Percentiles rank a stretch among this genome's conserved stretches.
Conservation (phyloP, 768 basidiomycete species). For the Leucosporidium scottii region DNA sequence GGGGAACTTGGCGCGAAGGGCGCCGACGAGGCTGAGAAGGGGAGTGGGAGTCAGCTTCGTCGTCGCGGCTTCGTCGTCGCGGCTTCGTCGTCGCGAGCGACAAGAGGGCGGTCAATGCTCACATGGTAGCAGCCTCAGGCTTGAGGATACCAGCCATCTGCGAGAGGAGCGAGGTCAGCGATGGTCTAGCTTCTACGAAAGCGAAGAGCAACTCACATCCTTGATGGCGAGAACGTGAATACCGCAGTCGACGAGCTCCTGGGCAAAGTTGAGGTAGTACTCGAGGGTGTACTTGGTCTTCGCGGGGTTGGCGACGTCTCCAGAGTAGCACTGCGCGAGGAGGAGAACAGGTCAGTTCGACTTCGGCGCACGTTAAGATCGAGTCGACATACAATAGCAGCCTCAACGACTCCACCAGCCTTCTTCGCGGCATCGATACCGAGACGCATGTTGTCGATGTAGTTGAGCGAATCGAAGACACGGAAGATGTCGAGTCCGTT, state of each 20-base stretch:
- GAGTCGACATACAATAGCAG: conserved; percentile 40
- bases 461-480: conserved; percentile 98
- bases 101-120: no score
- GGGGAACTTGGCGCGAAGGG: conserved; percentile 91
- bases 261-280: conserved; percentile 94
- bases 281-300: conserved; percentile 95
- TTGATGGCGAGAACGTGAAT: conserved; percentile 97
- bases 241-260: conserved; percentile 62
- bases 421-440: conserved; percentile 99
- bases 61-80: no score
- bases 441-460: conserved; percentile 95
- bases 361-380: conserved; percentile 50
- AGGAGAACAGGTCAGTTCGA: background rate
- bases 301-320: conserved; percentile 88
- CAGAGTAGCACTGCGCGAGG: conserved; percentile 79
- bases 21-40: conserved; percentile 67
- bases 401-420: conserved; percentile 96
- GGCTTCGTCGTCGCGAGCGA: no score
- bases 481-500: conserved; percentile 99
- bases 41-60: background rate
- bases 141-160: conserved; percentile 65
- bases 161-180: background rate
- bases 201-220: conserved; percentile 66
- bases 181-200: background rate
- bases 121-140: conserved; percentile 87